A percentile compares a stretch with the other conserved stretches of the same genome.
Conservation (phyloP, 345 rosid genomes). For the Moringa oleifera region DNA sequence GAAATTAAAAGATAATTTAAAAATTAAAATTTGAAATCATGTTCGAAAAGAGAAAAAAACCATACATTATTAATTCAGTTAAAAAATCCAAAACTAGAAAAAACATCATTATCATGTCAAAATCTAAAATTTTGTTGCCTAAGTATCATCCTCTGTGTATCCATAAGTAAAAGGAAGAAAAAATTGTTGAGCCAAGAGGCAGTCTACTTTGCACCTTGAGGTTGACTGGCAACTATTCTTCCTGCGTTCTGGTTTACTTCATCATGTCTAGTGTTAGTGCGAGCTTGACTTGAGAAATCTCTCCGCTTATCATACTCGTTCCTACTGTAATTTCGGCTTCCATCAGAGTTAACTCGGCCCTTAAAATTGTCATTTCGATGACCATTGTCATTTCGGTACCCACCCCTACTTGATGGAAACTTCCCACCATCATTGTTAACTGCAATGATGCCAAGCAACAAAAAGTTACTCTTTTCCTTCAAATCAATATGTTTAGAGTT, state of each 20-base stretch:
- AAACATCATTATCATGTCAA: no score
- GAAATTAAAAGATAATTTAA: no score
- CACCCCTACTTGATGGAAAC: conserved; percentile 30
- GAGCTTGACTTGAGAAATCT: conserved; percentile 30
- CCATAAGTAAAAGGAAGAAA: conserved; percentile 13
- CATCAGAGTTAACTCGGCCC: conserved; percentile 31
- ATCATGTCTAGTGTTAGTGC: conserved; percentile 19
- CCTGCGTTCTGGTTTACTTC: conserved; percentile 33
- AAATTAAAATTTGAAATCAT: no score
- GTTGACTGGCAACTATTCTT: conserved; percentile 9
- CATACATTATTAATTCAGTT: no score
- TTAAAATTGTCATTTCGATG: conserved; percentile 44
- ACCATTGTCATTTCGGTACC: conserved; percentile 47
- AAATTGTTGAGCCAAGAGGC: no score
- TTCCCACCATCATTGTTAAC: conserved; percentile 41
- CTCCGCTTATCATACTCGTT: conserved; percentile 39
- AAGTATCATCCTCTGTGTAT: background rate
- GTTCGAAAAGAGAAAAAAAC: no score
- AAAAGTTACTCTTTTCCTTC: background rate
- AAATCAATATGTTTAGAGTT: no score
- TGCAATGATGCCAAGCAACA: conserved; percentile 16
- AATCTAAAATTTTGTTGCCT: no score
- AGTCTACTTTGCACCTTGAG: conserved; percentile 6
- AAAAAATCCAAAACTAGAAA: no score
- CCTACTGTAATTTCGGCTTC: conserved; percentile 34